A percentile compares a stretch with the other conserved stretches of the same genome.
Evolutionary conservation across 192 early-diverging fungal genomes (phyloP).

Genomic region (Coemansia asiatica): DNA sequence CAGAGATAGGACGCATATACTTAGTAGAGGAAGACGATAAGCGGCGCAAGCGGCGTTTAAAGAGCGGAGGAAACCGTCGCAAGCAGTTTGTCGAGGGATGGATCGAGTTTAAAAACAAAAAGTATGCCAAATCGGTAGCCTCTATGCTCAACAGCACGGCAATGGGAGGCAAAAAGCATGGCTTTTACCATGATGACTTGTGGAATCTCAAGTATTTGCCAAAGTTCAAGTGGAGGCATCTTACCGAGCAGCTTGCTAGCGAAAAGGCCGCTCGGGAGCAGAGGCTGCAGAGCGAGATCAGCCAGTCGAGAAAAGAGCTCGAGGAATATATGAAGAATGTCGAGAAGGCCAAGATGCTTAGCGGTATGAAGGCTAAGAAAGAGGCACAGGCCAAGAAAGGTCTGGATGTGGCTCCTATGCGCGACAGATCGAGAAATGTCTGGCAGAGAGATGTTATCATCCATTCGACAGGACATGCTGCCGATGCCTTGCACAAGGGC

Average conservation of each 20-base stretch:
- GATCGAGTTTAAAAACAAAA: conserved; percentile 96
- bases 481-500: conserved; percentile 4
- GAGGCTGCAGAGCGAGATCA: conserved; percentile 77
- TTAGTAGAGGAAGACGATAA: conserved; percentile 78
- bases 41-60: conserved; percentile 74
- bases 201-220: conserved; percentile 98
- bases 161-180: conserved; percentile 86
- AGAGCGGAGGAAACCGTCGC: conserved; percentile 81
- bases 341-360: conserved; percentile 82
- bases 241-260: conserved; percentile 87
- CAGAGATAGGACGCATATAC: conserved; percentile 80
- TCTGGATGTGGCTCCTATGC: conserved; percentile 52
- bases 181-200: conserved; percentile 87
- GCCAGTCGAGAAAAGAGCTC: conserved; percentile 81
- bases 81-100: conserved; percentile 93
- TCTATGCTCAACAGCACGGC: conserved; percentile 73
- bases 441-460: conserved; percentile 66
- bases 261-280: conserved; percentile 78
- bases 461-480: conserved; percentile 38
- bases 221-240: conserved; percentile 94
- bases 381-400: conserved; percentile 27
- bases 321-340: conserved; percentile 88
- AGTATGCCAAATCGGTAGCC: conserved; percentile 77
- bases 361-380: conserved; percentile 73
- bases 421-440: conserved; percentile 48